These are phyloP conservation scores for Nyssa sinensis DNA, from an alignment of 148 eudicot species.

Conservation along the genomic window DNA sequence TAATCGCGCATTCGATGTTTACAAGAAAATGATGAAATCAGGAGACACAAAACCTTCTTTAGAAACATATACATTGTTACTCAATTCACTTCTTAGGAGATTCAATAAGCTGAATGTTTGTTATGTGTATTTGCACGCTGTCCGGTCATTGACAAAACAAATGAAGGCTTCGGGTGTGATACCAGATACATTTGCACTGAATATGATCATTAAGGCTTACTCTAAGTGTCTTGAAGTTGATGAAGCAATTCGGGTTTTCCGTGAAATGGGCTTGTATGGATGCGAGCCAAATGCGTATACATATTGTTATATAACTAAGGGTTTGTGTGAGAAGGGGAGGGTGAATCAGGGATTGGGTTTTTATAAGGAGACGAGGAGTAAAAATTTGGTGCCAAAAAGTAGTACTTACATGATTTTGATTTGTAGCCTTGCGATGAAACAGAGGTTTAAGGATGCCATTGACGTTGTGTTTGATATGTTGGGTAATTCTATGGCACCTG, in stretches of 20 bases:
- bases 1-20: conserved; percentile 73
- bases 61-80: conserved; percentile 69
- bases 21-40: conserved; percentile 59
- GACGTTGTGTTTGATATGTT: conserved; percentile 70
- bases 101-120: conserved; percentile 67
- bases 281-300: conserved; percentile 75
- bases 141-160: conserved; percentile 62
- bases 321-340: conserved; percentile 90
- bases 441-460: conserved; percentile 58
- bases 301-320: conserved; percentile 66
- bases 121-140: conserved; percentile 65
- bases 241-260: conserved; percentile 69
- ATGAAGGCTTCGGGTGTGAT: conserved; percentile 84
- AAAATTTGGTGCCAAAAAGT: conserved; percentile 57
- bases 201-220: conserved; percentile 81
- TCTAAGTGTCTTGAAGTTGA: conserved; percentile 68
- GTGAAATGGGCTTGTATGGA: conserved; percentile 85
- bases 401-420: conserved; percentile 64
- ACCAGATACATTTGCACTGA: conserved; percentile 66
- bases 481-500: conserved; percentile 56
- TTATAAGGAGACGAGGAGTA: conserved; percentile 69
- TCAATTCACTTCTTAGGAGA: conserved; percentile 47
- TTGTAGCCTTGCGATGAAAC: conserved; percentile 83
- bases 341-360: conserved; percentile 55
- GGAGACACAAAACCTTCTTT: conserved; percentile 50